Conservation (phyloP, 352 stramenopile species). For the Globisporangium ultimum region DNA sequence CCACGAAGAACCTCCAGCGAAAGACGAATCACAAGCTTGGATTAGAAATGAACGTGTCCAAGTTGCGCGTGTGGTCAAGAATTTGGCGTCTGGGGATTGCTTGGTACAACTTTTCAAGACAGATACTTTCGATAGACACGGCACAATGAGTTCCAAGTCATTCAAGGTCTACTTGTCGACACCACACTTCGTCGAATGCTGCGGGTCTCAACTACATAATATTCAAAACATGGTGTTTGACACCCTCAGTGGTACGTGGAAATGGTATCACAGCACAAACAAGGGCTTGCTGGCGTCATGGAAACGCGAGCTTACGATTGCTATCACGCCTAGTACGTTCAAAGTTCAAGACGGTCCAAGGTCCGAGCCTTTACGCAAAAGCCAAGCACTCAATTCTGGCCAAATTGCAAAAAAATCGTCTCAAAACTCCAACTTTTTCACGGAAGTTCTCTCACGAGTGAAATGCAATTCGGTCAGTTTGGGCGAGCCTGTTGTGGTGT, state of each 20-base stretch:
- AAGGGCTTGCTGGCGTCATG: neutral
- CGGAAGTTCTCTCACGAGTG: conserved; percentile 24
- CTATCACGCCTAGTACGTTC: conserved; percentile 1
- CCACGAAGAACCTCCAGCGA: conserved; percentile 13
- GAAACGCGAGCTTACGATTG: conserved; percentile 1
- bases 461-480: conserved; percentile 22
- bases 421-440: conserved; percentile 28
- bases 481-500: conserved; percentile 8
- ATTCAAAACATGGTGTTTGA: conserved; percentile 33
- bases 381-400: too few species aligned
- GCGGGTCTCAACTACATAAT: conserved; percentile 28
- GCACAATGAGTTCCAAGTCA: conserved; percentile 8
- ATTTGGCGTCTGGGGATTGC: conserved; percentile 28
- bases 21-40: conserved; percentile 10
- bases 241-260: conserved; percentile 18
- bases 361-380: neutral
- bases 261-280: conserved; percentile 12
- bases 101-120: conserved; percentile 33
- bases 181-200: conserved; percentile 41
- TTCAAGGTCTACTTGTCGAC: conserved; percentile 28
- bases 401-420: neutral
- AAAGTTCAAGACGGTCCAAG: conserved; percentile 7
- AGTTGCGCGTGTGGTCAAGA: conserved; percentile 30
- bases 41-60: conserved; percentile 24
- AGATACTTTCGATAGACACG: conserved; percentile 6